Base-by-base conservation (phyloP, 2,329 filamentous ascomycete species). In the Diaporthe nobilis region DNA sequence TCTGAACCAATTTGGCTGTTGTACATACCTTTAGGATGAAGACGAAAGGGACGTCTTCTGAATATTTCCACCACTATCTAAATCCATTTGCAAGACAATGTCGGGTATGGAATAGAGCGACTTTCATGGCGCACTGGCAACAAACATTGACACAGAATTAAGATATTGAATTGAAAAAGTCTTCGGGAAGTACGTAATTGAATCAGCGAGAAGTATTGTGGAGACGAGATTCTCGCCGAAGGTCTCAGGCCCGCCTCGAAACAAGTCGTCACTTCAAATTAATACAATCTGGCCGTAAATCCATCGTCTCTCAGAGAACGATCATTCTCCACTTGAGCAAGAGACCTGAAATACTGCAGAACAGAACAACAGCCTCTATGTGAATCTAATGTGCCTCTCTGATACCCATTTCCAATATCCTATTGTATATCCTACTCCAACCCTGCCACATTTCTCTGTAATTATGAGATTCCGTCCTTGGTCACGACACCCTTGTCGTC, bases 1-100 rank as follows among this genome's bases (percentile, higher is more conserved):
- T 70, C 75, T 79, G 8, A 81, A 80, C 39, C 86, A 86, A 31
- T 83, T 85, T 9, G 82, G 77, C 0, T 88, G 89, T 55, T 28
- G 31, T 31, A 6, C 34, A 17, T 37, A 22, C 13, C n/a, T 53
- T 25, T 9, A 55, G 13, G 10, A 28, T 28, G 51, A 28, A 25
- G 12, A 53, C 6, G 3, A n/a, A n/a, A 25, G 12, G n/a, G 49
- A 4, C 1, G 0, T n/a, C 10, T 10, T 25, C 9, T 12, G 12
- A 53, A 15, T 53, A 13, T 53, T 13, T 53, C 25, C 25, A 55
- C 13, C 12, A 9, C n/a, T 22, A 12, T 15, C n/a, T n/a, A 15
- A 28, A 34, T 34, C 55, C 0, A n/a, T 34, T 34, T 34, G 55
- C 34, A 22, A 31, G 6, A 20, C 5, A 31, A 8, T 9, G 28